phyloP scores from a whole-genome alignment of 257 asterid genomes.

The Phtheirospermum japonicum region DNA sequence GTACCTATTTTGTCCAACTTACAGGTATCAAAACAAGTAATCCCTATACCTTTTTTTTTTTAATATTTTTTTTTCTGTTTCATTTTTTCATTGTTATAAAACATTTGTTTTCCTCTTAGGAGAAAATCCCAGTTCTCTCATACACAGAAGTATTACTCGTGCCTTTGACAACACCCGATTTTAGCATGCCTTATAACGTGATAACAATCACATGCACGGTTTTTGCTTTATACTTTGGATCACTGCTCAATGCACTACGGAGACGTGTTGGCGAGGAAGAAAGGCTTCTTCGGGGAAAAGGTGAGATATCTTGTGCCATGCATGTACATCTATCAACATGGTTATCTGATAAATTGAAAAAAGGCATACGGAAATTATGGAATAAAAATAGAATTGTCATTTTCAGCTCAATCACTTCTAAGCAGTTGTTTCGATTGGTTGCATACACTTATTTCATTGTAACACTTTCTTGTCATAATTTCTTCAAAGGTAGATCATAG shows the following conservation, averaged over 20 bases:
- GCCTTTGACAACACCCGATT: conserved; percentile 99
- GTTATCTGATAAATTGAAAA: not conserved
- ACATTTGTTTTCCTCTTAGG: conserved; percentile 43
- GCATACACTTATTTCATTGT: not conserved
- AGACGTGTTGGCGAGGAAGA: conserved; percentile 85
- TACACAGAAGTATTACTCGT: conserved; percentile 94
- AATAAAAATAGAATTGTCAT: not conserved
- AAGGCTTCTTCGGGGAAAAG: conserved; percentile 62
- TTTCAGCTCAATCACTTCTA: not conserved
- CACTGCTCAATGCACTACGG: conserved; percentile 80
- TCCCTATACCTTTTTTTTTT: not conserved
- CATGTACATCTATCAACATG: not conserved
- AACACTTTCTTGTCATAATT: not conserved
- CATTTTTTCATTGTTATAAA: conserved; percentile 13
- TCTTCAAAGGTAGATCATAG: not conserved
- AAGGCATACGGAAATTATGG: not conserved
- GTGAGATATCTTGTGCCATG: conserved; percentile 36
- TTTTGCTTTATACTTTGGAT: conserved; percentile 92
- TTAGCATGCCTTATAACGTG: conserved; percentile 99
- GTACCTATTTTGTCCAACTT: conserved; percentile 64
- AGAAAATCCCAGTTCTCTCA: conserved; percentile 51
- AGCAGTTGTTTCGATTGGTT: not conserved
- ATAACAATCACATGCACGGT: conserved; percentile 96
- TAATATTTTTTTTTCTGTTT: conserved; percentile 11
- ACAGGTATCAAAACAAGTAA: conserved; percentile 49